Evolutionary conservation across 1,139 yeast genomes (phyloP), one percentile per base, ranked within the genome.

Genomic region (Yamadazyma trypodendri): DNA sequence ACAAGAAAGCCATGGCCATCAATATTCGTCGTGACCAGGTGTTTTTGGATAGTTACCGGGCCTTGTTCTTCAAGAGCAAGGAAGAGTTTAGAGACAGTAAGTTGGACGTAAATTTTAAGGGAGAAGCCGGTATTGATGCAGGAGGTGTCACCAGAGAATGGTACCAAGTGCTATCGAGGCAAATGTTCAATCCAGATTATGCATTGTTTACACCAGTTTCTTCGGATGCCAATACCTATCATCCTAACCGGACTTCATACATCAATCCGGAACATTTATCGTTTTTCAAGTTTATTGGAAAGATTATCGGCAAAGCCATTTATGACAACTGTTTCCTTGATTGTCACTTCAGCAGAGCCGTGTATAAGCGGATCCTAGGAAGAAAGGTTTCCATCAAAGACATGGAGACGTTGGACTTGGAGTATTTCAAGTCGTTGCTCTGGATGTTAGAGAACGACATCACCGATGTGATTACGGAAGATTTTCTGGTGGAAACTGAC

Each of bases 401-500:
- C 55, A 85, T 94, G 92, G 98, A 92, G 59, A 85, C 94, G 0
- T 69, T 94, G 47, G 99, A 94, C 60, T 72, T 89, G 42, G 97
- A 89, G 45, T 94, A 92, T 57, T 89, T 84, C 66, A 90, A 90
- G 60, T 87, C 96, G 2, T 65, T 94, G 53, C 76, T 84, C 55
- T 94, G 99, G 99, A 94, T 94, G 86, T 68, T 94, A 41, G 96
- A 92, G 51, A 92, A 94, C 62, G 97, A 84, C 60, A 92, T 94
- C 39, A 94, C 98, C 0, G 98, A 90, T 60, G 84, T 94, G 24
- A 87, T 94, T 38, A 90, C 92, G n/a, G 98, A 94, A 59, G 90
- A 95, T 13, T 92, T 94, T 56, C 83, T 95, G 7, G 88, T 92
- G 27, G 97, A 90, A 53, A 78, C 95, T 1, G 96, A 89, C 55